These are phyloP conservation scores for Carex cristatella DNA, from an alignment of 176 grass and related monocot species.

Conservation along the genomic window DNA sequence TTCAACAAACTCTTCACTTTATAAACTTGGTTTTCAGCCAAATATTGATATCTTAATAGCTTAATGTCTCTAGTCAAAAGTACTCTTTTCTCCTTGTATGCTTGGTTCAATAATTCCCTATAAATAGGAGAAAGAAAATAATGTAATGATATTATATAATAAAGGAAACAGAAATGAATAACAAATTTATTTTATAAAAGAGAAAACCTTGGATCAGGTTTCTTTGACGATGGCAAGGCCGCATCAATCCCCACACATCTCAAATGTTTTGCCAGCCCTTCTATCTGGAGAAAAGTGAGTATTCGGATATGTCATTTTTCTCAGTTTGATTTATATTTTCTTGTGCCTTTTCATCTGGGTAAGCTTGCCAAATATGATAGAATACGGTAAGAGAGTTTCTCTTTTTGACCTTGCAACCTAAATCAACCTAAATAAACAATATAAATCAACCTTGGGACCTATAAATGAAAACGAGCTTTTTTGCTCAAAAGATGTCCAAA, in stretches of 20 bases:
- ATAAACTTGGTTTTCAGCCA: conserved; percentile 78
- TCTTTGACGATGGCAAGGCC: conserved; percentile 62
- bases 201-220: conserved; percentile 79
- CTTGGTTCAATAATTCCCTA: conserved; percentile 78
- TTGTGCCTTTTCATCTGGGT: background rate
- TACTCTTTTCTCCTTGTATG: conserved; percentile 85
- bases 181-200: background rate
- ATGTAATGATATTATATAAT: background rate
- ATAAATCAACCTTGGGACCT: background rate
- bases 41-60: conserved; percentile 86
- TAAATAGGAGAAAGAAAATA: conserved; percentile 25
- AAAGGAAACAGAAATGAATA: background rate
- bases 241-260: conserved; percentile 96
- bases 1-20: conserved; percentile 88
- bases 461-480: background rate
- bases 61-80: conserved; percentile 79
- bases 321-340: background rate
- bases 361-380: background rate
- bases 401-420: background rate
- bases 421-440: background rate
- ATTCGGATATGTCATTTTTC: background rate
- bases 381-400: background rate
- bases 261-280: conserved; percentile 91
- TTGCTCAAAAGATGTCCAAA: background rate
- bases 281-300: conserved; percentile 48